These are phyloP conservation scores for Rutstroemia sp. DNA, from an alignment of 2,329 filamentous ascomycete species.

Conservation along the genomic window DNA sequence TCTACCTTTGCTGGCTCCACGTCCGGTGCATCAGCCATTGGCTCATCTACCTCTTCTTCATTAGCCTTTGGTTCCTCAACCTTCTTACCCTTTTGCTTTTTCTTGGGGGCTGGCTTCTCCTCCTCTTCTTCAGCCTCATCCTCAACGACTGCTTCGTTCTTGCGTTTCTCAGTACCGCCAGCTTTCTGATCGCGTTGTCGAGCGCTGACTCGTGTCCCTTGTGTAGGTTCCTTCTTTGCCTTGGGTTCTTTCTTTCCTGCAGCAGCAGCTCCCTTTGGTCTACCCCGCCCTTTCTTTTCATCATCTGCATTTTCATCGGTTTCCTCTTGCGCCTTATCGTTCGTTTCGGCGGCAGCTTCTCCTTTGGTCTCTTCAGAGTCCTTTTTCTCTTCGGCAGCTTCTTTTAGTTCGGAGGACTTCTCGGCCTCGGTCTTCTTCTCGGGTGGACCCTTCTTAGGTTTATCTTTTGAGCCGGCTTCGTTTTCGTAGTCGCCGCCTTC, in stretches of 20 bases:
- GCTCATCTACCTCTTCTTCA: neutral
- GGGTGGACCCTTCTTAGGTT: constrained; percentile 36
- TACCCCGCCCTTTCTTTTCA: neutral
- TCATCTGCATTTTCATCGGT: neutral
- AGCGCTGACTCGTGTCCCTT: neutral
- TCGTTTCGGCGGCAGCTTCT: neutral
- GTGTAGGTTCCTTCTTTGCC: neutral
- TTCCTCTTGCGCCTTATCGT: neutral
- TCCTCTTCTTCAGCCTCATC: neutral
- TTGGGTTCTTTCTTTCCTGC: neutral
- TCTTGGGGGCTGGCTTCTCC: constrained; percentile 2
- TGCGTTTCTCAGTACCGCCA: neutral
- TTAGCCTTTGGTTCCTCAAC: neutral
- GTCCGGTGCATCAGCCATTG: too few species aligned
- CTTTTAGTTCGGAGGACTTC: constrained; percentile 12
- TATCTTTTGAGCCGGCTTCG: constrained; percentile 35
- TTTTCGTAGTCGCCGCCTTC: constrained; percentile 34
- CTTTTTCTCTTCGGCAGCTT: constrained; percentile 5
- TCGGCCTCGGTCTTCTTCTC: constrained; percentile 28
- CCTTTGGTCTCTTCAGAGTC: constrained; percentile 18
- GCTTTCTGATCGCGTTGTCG: neutral
- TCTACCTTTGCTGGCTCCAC: too few species aligned
- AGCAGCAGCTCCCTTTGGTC: neutral
- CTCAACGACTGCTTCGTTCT: neutral
- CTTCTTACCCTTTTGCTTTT: neutral